These are phyloP conservation scores for Zea mays DNA, from an alignment of 176 grass and related monocot genomes.

Conservation along the genomic window DNA sequence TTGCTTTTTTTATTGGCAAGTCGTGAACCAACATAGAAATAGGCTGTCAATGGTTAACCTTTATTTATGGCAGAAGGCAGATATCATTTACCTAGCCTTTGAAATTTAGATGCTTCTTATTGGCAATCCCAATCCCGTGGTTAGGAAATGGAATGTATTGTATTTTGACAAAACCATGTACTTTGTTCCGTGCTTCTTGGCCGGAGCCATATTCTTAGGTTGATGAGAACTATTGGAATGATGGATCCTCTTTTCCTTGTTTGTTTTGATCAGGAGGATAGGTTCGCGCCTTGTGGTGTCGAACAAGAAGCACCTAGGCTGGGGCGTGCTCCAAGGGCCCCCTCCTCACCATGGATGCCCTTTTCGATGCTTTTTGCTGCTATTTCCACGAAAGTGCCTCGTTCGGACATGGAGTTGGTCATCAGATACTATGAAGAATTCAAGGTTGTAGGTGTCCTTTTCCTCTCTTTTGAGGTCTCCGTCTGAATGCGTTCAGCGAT, in stretches of 20 bases:
- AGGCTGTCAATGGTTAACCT: not conserved
- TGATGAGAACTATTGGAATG: conserved; percentile 13
- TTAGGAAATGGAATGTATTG: not conserved
- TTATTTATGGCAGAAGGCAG: not conserved
- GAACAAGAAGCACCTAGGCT: conserved; percentile 26
- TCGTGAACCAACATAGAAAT: not conserved
- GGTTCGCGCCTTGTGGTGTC: conserved; percentile 28
- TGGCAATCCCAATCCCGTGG: not conserved
- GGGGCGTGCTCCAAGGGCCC: conserved; percentile 33
- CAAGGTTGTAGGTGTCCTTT: conserved; percentile 50
- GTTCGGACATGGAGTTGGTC: conserved; percentile 61
- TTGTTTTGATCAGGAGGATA: conserved; percentile 36
- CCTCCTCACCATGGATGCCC: conserved; percentile 80
- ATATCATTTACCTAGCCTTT: not conserved
- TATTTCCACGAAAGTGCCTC: conserved; percentile 71
- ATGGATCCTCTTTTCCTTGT: conserved; percentile 7
- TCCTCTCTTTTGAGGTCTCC: not conserved
- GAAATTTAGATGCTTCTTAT: not conserved
- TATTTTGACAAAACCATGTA: conserved; percentile 11
- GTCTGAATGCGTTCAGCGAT: not conserved
- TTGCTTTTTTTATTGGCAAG: conserved; percentile 10
- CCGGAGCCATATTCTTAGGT: not conserved
- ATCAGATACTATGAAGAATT: conserved; percentile 66
- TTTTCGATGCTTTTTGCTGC: conserved; percentile 82
- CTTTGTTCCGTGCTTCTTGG: not conserved